Conservation (phyloP, 352 stramenopile species). For the Globisporangium orthogonon region DNA sequence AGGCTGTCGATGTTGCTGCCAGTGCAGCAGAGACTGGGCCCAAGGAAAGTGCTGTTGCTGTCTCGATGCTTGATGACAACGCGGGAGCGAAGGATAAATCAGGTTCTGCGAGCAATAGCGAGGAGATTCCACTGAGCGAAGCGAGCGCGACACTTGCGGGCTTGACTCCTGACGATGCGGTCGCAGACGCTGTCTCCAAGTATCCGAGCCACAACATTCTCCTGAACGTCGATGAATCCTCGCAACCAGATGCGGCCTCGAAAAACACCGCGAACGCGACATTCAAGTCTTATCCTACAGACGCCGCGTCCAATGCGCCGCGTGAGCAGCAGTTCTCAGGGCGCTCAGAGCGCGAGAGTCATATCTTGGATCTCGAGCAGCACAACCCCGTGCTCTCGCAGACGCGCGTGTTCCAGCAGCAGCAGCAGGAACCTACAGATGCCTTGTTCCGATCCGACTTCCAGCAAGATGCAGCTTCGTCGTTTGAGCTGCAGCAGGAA, state of each 20-base stretch:
- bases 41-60: too few species aligned
- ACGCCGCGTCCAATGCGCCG: not conserved
- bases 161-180: slow-evolving; percentile 9
- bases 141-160: slow-evolving; percentile 12
- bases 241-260: not conserved
- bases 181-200: not conserved
- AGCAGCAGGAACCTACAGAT: not conserved
- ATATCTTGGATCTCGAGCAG: not conserved
- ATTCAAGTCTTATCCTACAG: not conserved
- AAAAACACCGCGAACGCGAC: not conserved
- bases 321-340: slow-evolving; percentile 1
- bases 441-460: not conserved
- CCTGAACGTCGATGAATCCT: slow-evolving; percentile 5
- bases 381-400: not conserved
- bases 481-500: slow-evolving; percentile 2
- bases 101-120: not conserved
- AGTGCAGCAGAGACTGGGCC: too few species aligned
- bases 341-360: not conserved
- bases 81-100: not conserved
- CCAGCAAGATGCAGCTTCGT: not conserved
- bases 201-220: slow-evolving; percentile 5
- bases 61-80: not conserved
- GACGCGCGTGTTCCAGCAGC: not conserved
- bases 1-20: too few species aligned
- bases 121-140: slow-evolving; percentile 14